Percentiles rank a stretch among this genome's conserved stretches.
These are phyloP conservation scores for Erythrophleum fordii DNA, from an alignment of 306 rosid species.

Conservation along the genomic window DNA sequence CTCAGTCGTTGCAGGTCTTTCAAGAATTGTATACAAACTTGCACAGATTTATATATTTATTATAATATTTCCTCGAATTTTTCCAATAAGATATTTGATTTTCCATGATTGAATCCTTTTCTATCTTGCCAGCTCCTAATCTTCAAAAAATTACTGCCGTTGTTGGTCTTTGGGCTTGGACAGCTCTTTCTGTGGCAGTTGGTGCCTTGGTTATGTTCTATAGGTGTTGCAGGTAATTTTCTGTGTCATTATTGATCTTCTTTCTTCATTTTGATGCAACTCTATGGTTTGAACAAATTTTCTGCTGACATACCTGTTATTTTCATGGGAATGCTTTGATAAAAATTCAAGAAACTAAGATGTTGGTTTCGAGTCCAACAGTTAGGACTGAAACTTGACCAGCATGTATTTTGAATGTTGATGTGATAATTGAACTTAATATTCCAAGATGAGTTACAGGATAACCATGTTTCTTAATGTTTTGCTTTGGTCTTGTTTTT, in stretches of 20 bases:
- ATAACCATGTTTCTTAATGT: neutral
- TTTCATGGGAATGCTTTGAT: conserved; percentile 30
- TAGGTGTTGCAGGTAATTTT: conserved; percentile 85
- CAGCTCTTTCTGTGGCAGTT: conserved; percentile 61
- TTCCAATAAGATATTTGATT: conserved; percentile 26
- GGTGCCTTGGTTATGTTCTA: conserved; percentile 75
- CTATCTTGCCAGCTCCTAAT: conserved; percentile 65
- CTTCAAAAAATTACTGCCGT: conserved; percentile 83
- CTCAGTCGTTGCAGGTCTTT: conserved; percentile 78
- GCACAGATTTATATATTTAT: conserved; percentile 23
- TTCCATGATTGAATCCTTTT: conserved; percentile 46
- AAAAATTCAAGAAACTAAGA: conserved; percentile 8
- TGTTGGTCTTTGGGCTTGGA: conserved; percentile 92
- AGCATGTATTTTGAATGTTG: conserved; percentile 21
- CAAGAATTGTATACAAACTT: conserved; percentile 32
- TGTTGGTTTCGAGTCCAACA: neutral
- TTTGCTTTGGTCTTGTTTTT: neutral
- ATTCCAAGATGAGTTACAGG: neutral
- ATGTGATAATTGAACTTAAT: conserved; percentile 19
- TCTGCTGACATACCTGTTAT: conserved; percentile 15
- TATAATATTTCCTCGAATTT: conserved; percentile 19
- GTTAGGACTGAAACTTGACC: conserved; percentile 26
- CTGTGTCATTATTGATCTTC: neutral
- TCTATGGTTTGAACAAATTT: conserved; percentile 21
- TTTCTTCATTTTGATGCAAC: conserved; percentile 26